Percentiles rank a stretch among this genome's conserved stretches.
Conservation (phyloP, 768 basidiomycete species). For the Mycena vulgaris region DNA sequence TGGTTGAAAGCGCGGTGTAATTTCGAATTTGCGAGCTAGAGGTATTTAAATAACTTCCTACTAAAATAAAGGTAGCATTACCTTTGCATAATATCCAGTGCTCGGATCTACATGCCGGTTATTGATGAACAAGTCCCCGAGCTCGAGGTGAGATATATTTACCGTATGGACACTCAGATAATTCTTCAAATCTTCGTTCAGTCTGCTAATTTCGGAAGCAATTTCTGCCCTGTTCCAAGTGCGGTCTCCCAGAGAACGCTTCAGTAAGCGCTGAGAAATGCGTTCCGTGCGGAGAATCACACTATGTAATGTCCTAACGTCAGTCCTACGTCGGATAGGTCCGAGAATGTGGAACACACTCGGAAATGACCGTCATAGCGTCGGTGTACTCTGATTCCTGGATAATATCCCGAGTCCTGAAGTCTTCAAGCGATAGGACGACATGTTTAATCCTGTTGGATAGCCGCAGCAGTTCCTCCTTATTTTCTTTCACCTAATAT, state of each 20-base stretch:
- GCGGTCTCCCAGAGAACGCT: conserved; percentile 7
- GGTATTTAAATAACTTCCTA: too few relatives aligned
- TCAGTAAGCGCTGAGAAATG: background rate
- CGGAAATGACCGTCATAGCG: background rate
- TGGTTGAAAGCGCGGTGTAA: background rate
- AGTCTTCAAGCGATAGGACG: background rate
- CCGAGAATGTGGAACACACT: background rate
- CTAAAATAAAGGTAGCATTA: too few relatives aligned
- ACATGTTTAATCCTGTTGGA: background rate
- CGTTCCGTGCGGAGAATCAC: background rate
- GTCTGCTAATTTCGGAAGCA: background rate
- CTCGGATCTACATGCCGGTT: background rate
- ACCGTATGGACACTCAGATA: background rate
- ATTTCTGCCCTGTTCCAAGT: background rate
- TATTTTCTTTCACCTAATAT: background rate
- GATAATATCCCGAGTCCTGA: too few relatives aligned
- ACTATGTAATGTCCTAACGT: background rate
- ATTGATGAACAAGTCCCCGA: background rate
- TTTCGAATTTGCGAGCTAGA: background rate
- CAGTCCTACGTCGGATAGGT: background rate
- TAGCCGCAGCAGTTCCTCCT: background rate
- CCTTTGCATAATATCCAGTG: background rate
- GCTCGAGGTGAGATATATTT: background rate
- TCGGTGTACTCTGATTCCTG: background rate
- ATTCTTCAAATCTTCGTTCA: conserved; percentile 5